These are phyloP conservation scores for Escovopsis sp. DNA, from an alignment of 2,329 filamentous ascomycete genomes.

Conservation along the genomic window DNA sequence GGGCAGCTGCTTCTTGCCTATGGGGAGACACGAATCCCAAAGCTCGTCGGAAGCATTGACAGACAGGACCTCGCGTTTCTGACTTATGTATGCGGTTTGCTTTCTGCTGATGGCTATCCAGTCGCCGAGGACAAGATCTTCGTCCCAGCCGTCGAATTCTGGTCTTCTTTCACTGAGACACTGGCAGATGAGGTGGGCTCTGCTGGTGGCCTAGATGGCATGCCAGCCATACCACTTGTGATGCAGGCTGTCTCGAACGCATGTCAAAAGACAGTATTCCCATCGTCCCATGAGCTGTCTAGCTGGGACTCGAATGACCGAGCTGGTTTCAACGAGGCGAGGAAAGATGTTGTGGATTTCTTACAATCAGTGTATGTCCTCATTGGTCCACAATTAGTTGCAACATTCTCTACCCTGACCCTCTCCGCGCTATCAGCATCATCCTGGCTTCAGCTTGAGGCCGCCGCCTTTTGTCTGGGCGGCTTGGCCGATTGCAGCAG, in stretches of 20 bases:
- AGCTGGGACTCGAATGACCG: constrained; percentile 58
- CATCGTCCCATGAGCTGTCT: constrained; percentile 39
- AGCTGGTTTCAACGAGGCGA: constrained; percentile 53
- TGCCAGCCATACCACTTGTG: constrained; percentile 41
- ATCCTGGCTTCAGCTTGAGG: constrained; percentile 46
- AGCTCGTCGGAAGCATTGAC: constrained; percentile 39
- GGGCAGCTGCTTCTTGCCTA: constrained; percentile 54
- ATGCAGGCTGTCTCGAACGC: constrained; percentile 51
- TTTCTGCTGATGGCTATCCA: constrained; percentile 50
- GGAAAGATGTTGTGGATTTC: constrained; percentile 67
- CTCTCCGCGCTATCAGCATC: constrained; percentile 32
- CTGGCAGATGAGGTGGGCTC: constrained; percentile 44
- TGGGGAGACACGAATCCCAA: constrained; percentile 48
- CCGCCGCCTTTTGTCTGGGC: constrained; percentile 47
- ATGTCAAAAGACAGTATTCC: constrained; percentile 56
- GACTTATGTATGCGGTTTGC: constrained; percentile 45
- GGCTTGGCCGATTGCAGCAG: constrained; percentile 51
- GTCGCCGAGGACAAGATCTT: constrained; percentile 63
- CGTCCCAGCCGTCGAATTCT: constrained; percentile 62
- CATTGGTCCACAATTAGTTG: constrained; percentile 39
- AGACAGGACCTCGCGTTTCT: constrained; percentile 39
- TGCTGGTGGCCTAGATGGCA: constrained; percentile 27
- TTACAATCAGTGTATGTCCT: constrained; percentile 56
- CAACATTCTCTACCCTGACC: constrained; percentile 41
- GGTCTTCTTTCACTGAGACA: constrained; percentile 61